Evolutionary conservation across 495 filamentous ascomycete genomes (phyloP).

Genomic region (Cercophora newfieldiana): DNA sequence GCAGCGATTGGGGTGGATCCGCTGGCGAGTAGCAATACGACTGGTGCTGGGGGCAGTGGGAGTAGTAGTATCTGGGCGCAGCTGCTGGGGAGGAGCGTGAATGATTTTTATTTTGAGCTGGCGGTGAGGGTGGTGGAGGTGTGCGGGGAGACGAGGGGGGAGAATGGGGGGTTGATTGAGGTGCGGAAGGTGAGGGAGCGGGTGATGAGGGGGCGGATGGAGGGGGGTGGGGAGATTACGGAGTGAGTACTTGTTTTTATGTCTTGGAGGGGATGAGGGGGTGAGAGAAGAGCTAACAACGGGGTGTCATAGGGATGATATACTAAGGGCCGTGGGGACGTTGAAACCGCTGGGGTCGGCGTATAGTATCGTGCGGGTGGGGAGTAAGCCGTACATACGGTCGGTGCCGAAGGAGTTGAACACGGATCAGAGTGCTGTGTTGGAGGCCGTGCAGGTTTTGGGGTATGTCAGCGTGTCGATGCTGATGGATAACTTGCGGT

Average conservation of each 20-base stretch:
- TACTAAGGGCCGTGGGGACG: conserved; percentile 84
- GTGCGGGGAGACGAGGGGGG: conserved; percentile 79
- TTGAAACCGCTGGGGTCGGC: conserved; percentile 84
- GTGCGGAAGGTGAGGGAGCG: conserved; percentile 76
- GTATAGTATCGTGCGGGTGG: conserved; percentile 79
- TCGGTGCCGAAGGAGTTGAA: conserved; percentile 96
- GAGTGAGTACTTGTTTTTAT: conserved; percentile 40
- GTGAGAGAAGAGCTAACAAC: neutral
- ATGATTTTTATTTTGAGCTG: conserved; percentile 98
- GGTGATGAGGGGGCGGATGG: conserved; percentile 69
- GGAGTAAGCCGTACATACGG: conserved; percentile 81
- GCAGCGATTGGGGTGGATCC: conserved; percentile 95
- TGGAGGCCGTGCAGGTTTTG: conserved; percentile 82
- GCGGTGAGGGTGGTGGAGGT: conserved; percentile 93
- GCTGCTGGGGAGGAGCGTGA: conserved; percentile 84
- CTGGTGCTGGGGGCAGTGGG: conserved; percentile 43
- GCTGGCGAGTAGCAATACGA: conserved; percentile 66
- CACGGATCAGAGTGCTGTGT: conserved; percentile 85
- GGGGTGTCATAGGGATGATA: conserved; percentile 68
- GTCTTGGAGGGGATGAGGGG: neutral
- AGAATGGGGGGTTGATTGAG: conserved; percentile 90
- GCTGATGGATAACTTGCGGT: conserved; percentile 85
- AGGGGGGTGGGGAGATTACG: conserved; percentile 72
- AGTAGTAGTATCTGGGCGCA: conserved; percentile 84
- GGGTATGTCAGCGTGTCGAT: conserved; percentile 90